Evolutionary conservation across 129 eudicot genomes (phyloP), one percentile per base, ranked within the genome.

Genomic region (Deinandra increscens): DNA sequence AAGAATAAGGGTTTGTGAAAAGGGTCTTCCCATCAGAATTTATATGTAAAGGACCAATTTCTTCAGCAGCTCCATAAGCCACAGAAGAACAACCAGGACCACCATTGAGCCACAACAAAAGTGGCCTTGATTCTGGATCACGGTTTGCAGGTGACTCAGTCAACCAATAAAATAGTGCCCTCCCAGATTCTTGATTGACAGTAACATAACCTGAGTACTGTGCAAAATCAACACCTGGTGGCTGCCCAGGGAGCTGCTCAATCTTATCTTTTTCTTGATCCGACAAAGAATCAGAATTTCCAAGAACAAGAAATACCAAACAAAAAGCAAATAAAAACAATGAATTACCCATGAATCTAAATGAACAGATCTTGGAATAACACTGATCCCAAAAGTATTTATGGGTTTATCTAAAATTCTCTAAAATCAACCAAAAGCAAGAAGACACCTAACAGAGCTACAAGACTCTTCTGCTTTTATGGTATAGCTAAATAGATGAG

Each of bases 21-120:
- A 94, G 96, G 4, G 85, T 81, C 60, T 78, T 89, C 69, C 99
- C 99, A 79, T 94, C 97, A 37, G 95, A 68, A 50, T 75, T 82
- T 53, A 94, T 85, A 63, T 84, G 95, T 50, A 94, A 81, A 59
- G 99, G 99, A 14, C 99, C 99, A 59, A 94, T 79, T 60, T 94
- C 99, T 88, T 94, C 99, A 69, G 99, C 86, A 78, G 97, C 99
- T 48, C 99, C 99, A 85, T 83, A 94, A 74, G 97, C 99, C 37
- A 94, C 91, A 60, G 99, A 94, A 60, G 99, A 94, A 75, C 99
- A 94, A 75, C 99, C 99, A 45, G 99, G 99, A n/a, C 99, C 99
- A 49, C 99, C 99, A 90, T 94, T 94, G 23, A 94, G 97, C 99
- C 99, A 94, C 73, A 94, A 82, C 34, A 94, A 81, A 3, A 94